These are phyloP conservation scores for Erodium maritimum DNA, from an alignment of 345 rosid genomes.

Conservation along the genomic window DNA sequence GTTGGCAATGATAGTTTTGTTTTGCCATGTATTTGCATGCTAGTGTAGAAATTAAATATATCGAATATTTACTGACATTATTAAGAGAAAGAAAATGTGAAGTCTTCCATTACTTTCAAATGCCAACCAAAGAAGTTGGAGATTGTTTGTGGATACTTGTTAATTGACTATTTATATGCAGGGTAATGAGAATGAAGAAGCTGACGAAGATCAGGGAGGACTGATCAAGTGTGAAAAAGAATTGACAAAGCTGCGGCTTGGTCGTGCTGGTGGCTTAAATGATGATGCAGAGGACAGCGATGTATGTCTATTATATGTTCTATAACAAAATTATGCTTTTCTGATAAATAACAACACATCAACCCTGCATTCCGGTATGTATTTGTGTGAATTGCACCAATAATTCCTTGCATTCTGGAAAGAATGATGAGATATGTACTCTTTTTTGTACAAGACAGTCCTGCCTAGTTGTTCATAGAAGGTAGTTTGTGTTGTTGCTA, in stretches of 20 bases:
- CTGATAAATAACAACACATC: too few relatives aligned
- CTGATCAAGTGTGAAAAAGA: slow-evolving; percentile 92
- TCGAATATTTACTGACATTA: too few relatives aligned
- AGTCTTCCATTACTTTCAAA: neutral
- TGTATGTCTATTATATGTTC: slow-evolving; percentile 56
- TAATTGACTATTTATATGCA: neutral
- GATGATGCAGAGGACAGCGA: slow-evolving; percentile 85
- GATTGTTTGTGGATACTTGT: neutral
- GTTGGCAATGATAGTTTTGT: neutral
- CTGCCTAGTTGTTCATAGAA: neutral
- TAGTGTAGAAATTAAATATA: neutral
- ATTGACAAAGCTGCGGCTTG: slow-evolving; percentile 78
- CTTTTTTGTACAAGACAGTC: neutral
- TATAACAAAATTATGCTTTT: too few relatives aligned
- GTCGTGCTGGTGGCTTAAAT: slow-evolving; percentile 50
- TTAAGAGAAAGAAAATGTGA: neutral
- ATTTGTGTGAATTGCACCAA: neutral
- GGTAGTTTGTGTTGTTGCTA: neutral
- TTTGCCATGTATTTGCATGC: neutral
- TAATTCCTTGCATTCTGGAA: neutral
- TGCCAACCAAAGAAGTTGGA: neutral
- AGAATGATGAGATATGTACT: neutral
- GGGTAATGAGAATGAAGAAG: slow-evolving; percentile 65
- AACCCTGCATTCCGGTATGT: neutral
- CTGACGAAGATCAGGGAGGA: slow-evolving; percentile 67